phyloP scores from a whole-genome alignment of 2,329 filamentous ascomycete species.

The Exophiala lecanii-corni region DNA sequence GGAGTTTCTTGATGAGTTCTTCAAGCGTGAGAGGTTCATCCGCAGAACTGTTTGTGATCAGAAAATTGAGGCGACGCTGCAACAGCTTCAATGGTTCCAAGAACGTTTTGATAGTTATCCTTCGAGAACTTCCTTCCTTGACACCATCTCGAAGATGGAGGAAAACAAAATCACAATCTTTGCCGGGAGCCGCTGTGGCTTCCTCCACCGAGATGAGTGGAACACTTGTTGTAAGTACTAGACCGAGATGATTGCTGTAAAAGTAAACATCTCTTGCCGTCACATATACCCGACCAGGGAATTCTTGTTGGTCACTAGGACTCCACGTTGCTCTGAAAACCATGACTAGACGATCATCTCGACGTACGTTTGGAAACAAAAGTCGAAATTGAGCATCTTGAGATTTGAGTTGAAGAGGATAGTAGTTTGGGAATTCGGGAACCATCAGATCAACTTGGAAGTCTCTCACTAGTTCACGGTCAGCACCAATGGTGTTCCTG shows the following conservation, averaged over 20 bases:
- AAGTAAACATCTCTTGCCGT: slow-evolving; percentile 88
- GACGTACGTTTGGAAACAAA: slow-evolving; percentile 74
- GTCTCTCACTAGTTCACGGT: slow-evolving; percentile 38
- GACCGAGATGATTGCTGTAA: slow-evolving; percentile 88
- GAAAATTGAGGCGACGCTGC: slow-evolving; percentile 75
- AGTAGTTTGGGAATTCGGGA: slow-evolving; percentile 61
- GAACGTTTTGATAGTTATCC: slow-evolving; percentile 88
- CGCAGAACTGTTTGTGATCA: slow-evolving; percentile 74
- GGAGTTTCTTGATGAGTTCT: slow-evolving; percentile 65
- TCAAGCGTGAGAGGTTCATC: slow-evolving; percentile 65
- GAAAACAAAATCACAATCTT: slow-evolving; percentile 89
- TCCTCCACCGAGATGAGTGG: slow-evolving; percentile 74
- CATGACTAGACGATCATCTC: slow-evolving; percentile 76
- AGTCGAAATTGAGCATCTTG: slow-evolving; percentile 93
- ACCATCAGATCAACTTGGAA: slow-evolving; percentile 33
- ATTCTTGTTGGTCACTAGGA: slow-evolving; percentile 68
- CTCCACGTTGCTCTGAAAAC: slow-evolving; percentile 93
- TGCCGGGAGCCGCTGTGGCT: slow-evolving; percentile 82
- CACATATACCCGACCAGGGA: slow-evolving; percentile 81
- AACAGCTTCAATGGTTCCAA: slow-evolving; percentile 80
- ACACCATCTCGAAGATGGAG: slow-evolving; percentile 67
- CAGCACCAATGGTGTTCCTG: slow-evolving; percentile 55
- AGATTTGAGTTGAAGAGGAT: slow-evolving; percentile 73
- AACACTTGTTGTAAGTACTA: slow-evolving; percentile 78
- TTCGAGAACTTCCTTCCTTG: slow-evolving; percentile 59